Evolutionary conservation across 768 basidiomycete species (phyloP).

Genomic region (Fistulinella prunicolor): DNA sequence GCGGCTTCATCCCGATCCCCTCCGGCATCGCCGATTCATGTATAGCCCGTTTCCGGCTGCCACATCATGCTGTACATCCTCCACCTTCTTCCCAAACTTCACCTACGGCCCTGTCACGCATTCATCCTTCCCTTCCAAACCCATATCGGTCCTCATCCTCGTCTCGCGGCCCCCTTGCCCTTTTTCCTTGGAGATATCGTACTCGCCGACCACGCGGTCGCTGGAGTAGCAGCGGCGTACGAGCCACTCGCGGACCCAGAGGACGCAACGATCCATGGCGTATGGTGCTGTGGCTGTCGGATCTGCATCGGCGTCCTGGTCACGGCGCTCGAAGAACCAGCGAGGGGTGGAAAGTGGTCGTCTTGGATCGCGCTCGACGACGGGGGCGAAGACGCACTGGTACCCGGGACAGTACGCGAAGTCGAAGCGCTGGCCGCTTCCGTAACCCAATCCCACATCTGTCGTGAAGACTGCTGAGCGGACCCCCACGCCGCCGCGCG

Average conservation of each 20-base stretch:
- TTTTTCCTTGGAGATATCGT: constrained; percentile 13
- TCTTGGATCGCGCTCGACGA: constrained; percentile 22
- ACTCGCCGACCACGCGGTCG: not conserved
- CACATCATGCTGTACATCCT: too few species aligned
- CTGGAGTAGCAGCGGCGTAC: not conserved
- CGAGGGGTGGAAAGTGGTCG: constrained; percentile 33
- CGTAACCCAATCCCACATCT: constrained; percentile 86
- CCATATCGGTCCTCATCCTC: too few species aligned
- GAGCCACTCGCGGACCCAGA: constrained; percentile 8
- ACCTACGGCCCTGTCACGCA: too few species aligned
- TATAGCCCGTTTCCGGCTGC: too few species aligned
- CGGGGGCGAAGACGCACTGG: constrained; percentile 13
- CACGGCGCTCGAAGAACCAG: constrained; percentile 5
- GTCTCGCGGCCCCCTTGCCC: not conserved
- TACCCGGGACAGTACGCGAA: constrained; percentile 23
- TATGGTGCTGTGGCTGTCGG: constrained; percentile 49
- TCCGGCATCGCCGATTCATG: too few species aligned
- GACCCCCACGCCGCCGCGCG: constrained; percentile 62
- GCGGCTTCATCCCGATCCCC: too few species aligned
- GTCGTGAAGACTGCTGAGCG: constrained; percentile 54
- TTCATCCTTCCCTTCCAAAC: too few species aligned
- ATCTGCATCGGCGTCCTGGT: constrained; percentile 17
- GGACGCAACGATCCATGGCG: constrained; percentile 54
- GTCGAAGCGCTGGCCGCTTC: constrained; percentile 61
- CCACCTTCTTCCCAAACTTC: too few species aligned